A percentile compares a stretch with the other conserved stretches of the same genome.
Evolutionary conservation across 371 early-diverging fungal genomes (phyloP).

Genomic region (Mucor velutinosus): DNA sequence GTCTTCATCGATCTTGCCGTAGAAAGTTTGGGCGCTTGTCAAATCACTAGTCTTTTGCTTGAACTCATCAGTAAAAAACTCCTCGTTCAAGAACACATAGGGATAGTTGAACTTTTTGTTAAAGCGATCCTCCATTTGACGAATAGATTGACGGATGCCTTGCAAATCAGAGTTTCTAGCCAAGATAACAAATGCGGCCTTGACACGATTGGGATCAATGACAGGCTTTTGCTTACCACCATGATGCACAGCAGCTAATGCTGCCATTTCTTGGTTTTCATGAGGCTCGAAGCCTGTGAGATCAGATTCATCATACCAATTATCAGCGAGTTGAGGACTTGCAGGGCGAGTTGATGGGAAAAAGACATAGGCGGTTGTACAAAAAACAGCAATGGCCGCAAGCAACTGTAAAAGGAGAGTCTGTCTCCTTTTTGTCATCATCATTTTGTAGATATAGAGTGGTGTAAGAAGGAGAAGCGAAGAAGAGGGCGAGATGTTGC

Average conservation of each 20-base stretch:
- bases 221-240: not conserved
- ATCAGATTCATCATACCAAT: slow-evolving; percentile 10
- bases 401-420: slow-evolving; percentile 6
- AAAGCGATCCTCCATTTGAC: slow-evolving; percentile 81
- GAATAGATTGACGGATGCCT: slow-evolving; percentile 67
- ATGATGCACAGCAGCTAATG: slow-evolving; percentile 4
- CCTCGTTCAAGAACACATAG: slow-evolving; percentile 87
- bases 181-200: slow-evolving; percentile 69
- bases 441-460: not conserved
- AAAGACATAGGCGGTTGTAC: slow-evolving; percentile 5
- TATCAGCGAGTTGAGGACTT: not conserved
- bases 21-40: slow-evolving; percentile 54
- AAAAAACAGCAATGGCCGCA: not conserved
- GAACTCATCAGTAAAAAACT: slow-evolving; percentile 80
- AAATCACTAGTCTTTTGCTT: slow-evolving; percentile 51
- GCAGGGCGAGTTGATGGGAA: not conserved
- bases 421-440: slow-evolving; percentile 4
- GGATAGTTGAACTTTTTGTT: slow-evolving; percentile 86
- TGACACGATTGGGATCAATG: slow-evolving; percentile 19
- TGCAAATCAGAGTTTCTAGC: slow-evolving; percentile 78
- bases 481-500: not conserved
- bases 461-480: not conserved
- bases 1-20: slow-evolving; percentile 53
- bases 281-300: slow-evolving; percentile 6
- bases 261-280: slow-evolving; percentile 2